Conservation (phyloP, 306 rosid species). For the Gillenia trifoliata region DNA sequence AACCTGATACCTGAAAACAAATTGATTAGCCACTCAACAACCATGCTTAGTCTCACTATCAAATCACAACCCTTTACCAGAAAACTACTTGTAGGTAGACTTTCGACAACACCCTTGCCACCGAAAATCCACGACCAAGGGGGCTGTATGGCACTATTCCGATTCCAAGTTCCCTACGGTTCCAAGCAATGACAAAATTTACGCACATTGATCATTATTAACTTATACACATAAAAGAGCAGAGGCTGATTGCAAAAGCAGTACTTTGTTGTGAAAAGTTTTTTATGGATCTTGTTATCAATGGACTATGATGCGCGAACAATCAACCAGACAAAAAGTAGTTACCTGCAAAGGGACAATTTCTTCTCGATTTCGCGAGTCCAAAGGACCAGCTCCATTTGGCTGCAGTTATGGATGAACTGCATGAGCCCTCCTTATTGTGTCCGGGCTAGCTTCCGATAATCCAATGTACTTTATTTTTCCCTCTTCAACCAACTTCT, state of each 20-base stretch:
- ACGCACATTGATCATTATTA: neutral
- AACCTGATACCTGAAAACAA: constrained; percentile 27
- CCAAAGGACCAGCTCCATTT: constrained; percentile 79
- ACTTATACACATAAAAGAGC: too few relatives aligned
- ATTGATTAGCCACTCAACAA: neutral
- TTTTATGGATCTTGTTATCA: too few relatives aligned
- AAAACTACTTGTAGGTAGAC: constrained; percentile 17
- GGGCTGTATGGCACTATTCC: constrained; percentile 37
- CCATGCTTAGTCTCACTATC: neutral
- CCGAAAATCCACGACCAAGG: constrained; percentile 38
- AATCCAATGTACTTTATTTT: constrained; percentile 57
- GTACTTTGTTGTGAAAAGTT: too few relatives aligned
- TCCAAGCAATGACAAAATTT: neutral
- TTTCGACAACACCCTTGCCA: constrained; percentile 28
- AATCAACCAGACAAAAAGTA: neutral
- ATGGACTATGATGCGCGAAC: too few relatives aligned
- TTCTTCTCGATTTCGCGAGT: constrained; percentile 66
- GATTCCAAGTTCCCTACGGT: constrained; percentile 32
- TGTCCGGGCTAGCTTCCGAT: constrained; percentile 64
- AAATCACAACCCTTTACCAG: too few relatives aligned
- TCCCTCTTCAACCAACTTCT: constrained; percentile 51
- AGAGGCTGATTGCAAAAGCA: too few relatives aligned
- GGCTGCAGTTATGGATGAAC: constrained; percentile 79
- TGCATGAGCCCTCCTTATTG: constrained; percentile 67
- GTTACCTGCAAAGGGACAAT: constrained; percentile 65